Base-by-base conservation (phyloP, 2,329 filamentous ascomycete genomes). In the Davidsoniella eucalypti region DNA sequence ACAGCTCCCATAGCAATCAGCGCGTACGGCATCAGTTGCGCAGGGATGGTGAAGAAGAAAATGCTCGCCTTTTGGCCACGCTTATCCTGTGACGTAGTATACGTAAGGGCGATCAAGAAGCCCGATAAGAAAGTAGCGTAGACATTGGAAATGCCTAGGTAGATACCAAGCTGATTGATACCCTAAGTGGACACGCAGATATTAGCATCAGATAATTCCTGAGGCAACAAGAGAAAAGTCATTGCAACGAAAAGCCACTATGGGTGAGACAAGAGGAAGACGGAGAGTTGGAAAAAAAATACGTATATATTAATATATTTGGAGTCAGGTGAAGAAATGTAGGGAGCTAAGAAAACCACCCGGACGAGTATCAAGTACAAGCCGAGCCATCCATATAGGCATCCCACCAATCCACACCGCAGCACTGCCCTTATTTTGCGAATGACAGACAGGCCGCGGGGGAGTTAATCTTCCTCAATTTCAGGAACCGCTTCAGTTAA, bases 21-120 rank as follows among this genome's bases (percentile, higher is more conserved):
- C 55, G 82, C 81, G 61, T 80, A 84, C 2, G 92, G 92, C 26
- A 92, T 70, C 59, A 80, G 76, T 62, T 90, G 86, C 12, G 87
- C 79, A 5, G 86, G 87, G 53, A 96, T 84, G 38, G 77, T 84
- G 57, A 95, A 66, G 61, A 96, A 76, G 67, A 87, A 85, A 62
- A 93, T 90, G 50, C 73, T 81, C 5, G 83, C 76, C 61, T 82
- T 82, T 58, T 72, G 71, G 47, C 84, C 85, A 33, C 84, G 79
- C 61, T 90, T 84, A 59, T 94, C 88, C 64, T 94, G 87, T 1
- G 81, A 80, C 56, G 79, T 84, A 5, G 87, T 94, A 63, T 95
- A 95, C 57, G 70, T 71, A 60, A 94, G 74, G 39, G 87, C 86
- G 54, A 94, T 69, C 48, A 84, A 80, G 49, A 98, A 72, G 10